These are phyloP conservation scores for Rhododendron vialii DNA, from an alignment of 148 eudicot species.

Conservation along the genomic window DNA sequence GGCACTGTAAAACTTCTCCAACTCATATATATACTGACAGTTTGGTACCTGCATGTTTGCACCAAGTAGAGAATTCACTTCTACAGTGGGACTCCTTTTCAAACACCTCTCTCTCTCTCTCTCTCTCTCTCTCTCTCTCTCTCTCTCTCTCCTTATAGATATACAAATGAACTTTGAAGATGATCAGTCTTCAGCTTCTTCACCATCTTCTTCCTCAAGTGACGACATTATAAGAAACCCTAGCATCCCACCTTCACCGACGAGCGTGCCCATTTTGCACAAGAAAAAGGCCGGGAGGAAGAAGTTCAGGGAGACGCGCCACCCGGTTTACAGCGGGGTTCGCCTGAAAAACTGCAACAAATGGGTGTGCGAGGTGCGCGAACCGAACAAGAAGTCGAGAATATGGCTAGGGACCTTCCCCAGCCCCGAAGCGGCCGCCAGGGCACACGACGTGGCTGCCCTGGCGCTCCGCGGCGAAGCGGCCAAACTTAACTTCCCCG, in stretches of 20 bases:
- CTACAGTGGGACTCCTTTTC: not conserved
- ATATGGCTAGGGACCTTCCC: constrained; percentile 69
- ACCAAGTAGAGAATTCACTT: not conserved
- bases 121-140: not conserved
- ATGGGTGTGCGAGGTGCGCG: constrained; percentile 71
- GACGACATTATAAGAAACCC: not conserved
- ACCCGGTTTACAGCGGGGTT: constrained; percentile 50
- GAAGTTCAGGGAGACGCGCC: constrained; percentile 55
- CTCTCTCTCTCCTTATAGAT: not conserved
- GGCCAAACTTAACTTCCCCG: constrained; percentile 44
- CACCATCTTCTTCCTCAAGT: not conserved
- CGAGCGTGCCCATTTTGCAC: not conserved
- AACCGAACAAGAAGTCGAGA: constrained; percentile 50
- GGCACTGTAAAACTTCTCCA: too few relatives aligned
- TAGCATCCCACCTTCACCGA: not conserved
- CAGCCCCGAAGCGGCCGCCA: constrained; percentile 51
- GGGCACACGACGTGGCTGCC: constrained; percentile 68
- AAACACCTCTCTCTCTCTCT: not conserved
- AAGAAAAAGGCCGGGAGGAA: constrained; percentile 43
- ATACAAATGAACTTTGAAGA: not conserved
- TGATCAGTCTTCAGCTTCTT: not conserved
- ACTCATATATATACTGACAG: not conserved
- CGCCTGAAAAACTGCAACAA: constrained; percentile 40
- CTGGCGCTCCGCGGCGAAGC: constrained; percentile 40
- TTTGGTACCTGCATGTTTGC: not conserved